Evolutionary conservation across 1,139 yeast species (phyloP), one percentile per base, ranked within the genome.

Genomic region (Candida smagusa): DNA sequence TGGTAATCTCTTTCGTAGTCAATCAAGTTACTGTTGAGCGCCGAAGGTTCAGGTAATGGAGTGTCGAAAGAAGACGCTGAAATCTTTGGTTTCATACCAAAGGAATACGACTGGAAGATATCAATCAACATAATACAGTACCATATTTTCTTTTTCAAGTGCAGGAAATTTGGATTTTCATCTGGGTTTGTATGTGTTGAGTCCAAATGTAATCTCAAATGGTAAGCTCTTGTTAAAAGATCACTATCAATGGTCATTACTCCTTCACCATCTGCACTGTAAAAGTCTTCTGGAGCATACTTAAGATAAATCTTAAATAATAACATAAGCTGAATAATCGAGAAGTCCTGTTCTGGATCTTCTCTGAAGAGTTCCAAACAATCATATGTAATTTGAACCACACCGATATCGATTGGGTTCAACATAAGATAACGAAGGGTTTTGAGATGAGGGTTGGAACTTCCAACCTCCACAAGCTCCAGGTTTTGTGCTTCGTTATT

Each of bases 361-460:
- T 26, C 25, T 8, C 16, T 29, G 28, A 36, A 41, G 3, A 29
- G n/a, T 6, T 53, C 47, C 9, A 74, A 43, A 9, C 67, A 55
- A 3, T 48, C 33, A 11, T 62, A 48, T 0, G 69, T 63, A 7
- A 61, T 36, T 3, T 49, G 50, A 6, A 70, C 51, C 24, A 54
- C 55, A 12, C 54, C 55, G 2, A 67, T 50, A 24, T 55, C 54
- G 6, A 74, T 58, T 2, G 73, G 72, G 39, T 57, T 42, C 8
- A 47, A 40, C 34, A 55, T 30, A 9, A 69, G 45, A 13, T 46
- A 43, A 12, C 44, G 46, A 22, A 51, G 45, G 3, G 52, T 54
- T 7, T 39, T 41, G n/a, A 46, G 46, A 16, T 46, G 42, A n/a
- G 45, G 43, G 4, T 42, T 31, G 1, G 45, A 44, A n/a, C 36